Evolutionary conservation across 805 yeast species (phyloP), one percentile per base, ranked within the genome.

Genomic region (Limtongia smithiae): DNA sequence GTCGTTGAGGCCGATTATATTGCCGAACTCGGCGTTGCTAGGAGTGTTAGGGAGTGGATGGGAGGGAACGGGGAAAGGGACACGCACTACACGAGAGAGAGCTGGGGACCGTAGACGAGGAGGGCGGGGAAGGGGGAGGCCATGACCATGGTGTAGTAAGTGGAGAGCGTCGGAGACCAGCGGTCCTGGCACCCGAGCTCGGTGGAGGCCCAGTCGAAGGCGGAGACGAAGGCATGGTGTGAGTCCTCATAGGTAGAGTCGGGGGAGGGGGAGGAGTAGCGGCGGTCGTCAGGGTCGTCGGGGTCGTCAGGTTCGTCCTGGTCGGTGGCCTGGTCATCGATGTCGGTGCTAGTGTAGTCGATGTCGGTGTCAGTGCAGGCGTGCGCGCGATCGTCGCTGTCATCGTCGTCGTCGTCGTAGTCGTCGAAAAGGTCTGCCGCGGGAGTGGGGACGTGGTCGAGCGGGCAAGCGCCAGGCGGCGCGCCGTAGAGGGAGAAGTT

Each of bases 11-110:
- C 57, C 57, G 18, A 41, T 25, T 11, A 38, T 42, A 12, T 35
- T 34, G 8, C 57, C 46, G 25, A 49, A 48, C 38, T 49, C 54
- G 14, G 48, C 43, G 41, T 52, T 52, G 37, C 57, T 52, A 22
- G 24, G 21, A 20, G 14, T 27, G 39, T 33, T 37, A 22, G 27
- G n/a, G 25, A n/a, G 31, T 14, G 15, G 35, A 18, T 22, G 28
- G 3, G 18, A 38, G 35, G n/a, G n/a, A 25, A 5, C 9, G 24
- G 27, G 21, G 18, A 15, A 5, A 5, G 8, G 11, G 22, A 30
- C 24, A 43, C 57, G 3, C 51, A 50, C 55, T 41, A 53, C 14
- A 50, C 24, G 22, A 50, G 30, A 11, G 42, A 38, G 12, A 41
- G 41, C 12, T 47, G 44, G 8, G 48, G 51, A 3, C 55, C 55